Base-by-base conservation (phyloP, 495 filamentous ascomycete species). In the Apodospora peruviana region DNA sequence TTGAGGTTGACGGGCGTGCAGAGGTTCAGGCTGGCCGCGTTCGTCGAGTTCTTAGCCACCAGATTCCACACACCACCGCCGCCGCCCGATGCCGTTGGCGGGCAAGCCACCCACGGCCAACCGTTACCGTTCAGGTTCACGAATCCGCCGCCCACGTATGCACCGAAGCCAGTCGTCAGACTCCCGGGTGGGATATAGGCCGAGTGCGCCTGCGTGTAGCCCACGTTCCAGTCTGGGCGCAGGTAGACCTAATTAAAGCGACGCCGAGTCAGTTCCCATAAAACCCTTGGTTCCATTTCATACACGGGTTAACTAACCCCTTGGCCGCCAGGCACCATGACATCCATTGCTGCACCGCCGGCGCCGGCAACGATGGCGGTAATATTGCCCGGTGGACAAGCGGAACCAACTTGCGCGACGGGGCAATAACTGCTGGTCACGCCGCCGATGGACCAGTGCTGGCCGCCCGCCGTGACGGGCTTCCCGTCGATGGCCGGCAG, bases 211-310 rank as follows among this genome's bases (percentile, higher is more conserved):
- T 64, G 67, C 2, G 81, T 83, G 72, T 79, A 86, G 45, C 60
- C 65, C 27, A 88, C 62, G 22, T 75, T 69, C 42, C 84, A 84
- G 21, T 68, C 59, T 4, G 75, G 66, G 16, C 56, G 62, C 27
- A 87, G 69, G 62, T 85, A 89, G 65, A 81, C 73, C 48, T 67
- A 65, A n/a, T n/a, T n/a, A n/a, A n/a, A n/a, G n/a, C n/a, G n/a
- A n/a, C n/a, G n/a, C n/a, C n/a, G n/a, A n/a, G n/a, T n/a, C n/a
- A n/a, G n/a, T n/a, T n/a, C n/a, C n/a, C n/a, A n/a, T n/a, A n/a
- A n/a, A n/a, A n/a, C n/a, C n/a, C n/a, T n/a, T n/a, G n/a, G n/a
- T n/a, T n/a, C n/a, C n/a, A n/a, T n/a, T n/a, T n/a, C n/a, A n/a
- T n/a, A n/a, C n/a, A n/a, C n/a, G n/a, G n/a, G n/a, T n/a, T n/a